Percentiles rank a stretch among this genome's conserved stretches.
Conservation (phyloP, 2,329 filamentous ascomycete genomes). For the Cadophora luteo-olivacea region DNA sequence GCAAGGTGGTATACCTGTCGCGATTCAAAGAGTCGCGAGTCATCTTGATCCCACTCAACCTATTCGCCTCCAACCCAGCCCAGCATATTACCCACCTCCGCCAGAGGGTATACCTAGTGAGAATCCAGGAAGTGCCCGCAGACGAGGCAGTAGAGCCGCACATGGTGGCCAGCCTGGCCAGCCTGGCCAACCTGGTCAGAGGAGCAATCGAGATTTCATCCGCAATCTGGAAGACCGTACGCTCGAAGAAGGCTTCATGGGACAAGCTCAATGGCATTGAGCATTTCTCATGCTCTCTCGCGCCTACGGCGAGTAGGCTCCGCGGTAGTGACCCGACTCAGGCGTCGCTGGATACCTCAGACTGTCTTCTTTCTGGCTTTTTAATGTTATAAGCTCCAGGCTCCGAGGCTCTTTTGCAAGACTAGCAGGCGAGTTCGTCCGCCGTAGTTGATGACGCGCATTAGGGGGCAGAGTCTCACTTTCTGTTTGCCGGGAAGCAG, state of each 20-base stretch:
- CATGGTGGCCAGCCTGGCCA: conserved; percentile 60
- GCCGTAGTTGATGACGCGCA: no score
- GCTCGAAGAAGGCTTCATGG: conserved; percentile 89
- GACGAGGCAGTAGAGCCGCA: conserved; percentile 77
- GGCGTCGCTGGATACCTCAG: no score
- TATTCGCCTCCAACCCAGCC: conserved; percentile 92
- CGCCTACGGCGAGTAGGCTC: conserved; percentile 24
- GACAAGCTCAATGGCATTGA: conserved; percentile 73
- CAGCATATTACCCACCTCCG: conserved; percentile 95
- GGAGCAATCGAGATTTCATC: conserved; percentile 85
- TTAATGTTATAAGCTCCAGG: no score
- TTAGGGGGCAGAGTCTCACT: no score
- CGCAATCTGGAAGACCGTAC: conserved; percentile 93
- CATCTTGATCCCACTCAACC: conserved; percentile 94
- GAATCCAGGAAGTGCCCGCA: conserved; percentile 64
- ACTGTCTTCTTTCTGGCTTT: no score
- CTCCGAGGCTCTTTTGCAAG: no score
- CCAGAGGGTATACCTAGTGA: conserved; percentile 81
- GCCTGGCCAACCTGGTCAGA: conserved; percentile 55
- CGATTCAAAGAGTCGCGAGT: conserved; percentile 93
- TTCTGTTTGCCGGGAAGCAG: no score
- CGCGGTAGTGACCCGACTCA: no score
- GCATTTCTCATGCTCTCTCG: conserved; percentile 12
- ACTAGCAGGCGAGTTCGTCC: no score
- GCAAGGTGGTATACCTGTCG: conserved; percentile 87